Evolutionary conservation across 2,329 filamentous ascomycete genomes (phyloP).

Genomic region (Aureobasidium sp.): DNA sequence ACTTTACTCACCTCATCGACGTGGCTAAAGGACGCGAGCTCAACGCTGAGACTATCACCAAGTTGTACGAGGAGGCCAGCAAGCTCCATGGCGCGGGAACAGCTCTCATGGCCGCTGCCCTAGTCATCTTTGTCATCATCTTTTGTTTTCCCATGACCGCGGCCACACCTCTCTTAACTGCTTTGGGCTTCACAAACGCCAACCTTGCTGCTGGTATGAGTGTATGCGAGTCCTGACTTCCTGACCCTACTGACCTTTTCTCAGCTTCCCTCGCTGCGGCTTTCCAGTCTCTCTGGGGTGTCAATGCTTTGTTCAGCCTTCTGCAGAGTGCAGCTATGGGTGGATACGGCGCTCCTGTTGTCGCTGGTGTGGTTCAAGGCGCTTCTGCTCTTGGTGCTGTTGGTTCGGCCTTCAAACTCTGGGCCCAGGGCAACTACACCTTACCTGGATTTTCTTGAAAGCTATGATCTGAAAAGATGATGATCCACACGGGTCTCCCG

Average conservation of each 20-base stretch:
- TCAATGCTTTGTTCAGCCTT: conserved; percentile 19
- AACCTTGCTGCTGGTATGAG: neutral
- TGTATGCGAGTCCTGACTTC: too few relatives aligned
- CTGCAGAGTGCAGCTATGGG: conserved; percentile 27
- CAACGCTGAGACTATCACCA: neutral
- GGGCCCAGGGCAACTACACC: too few relatives aligned
- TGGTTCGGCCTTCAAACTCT: neutral
- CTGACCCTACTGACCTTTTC: too few relatives aligned
- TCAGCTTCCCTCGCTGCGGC: conserved; percentile 18
- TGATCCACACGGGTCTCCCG: too few relatives aligned
- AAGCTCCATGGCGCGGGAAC: neutral
- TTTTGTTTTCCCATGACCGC: neutral
- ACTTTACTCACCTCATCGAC: neutral
- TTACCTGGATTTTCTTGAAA: too few relatives aligned
- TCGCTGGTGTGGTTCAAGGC: conserved; percentile 18
- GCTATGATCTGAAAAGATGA: too few relatives aligned
- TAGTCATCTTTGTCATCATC: neutral
- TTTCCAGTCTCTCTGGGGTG: conserved; percentile 19
- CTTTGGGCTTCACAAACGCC: neutral
- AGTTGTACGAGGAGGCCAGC: neutral
- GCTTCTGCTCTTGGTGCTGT: neutral
- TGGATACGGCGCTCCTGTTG: conserved; percentile 22
- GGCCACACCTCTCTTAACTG: neutral
- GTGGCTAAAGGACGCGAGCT: neutral
- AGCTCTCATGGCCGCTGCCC: neutral